Conservation (phyloP, 2,329 filamentous ascomycete genomes). For the Oidium heveae region DNA sequence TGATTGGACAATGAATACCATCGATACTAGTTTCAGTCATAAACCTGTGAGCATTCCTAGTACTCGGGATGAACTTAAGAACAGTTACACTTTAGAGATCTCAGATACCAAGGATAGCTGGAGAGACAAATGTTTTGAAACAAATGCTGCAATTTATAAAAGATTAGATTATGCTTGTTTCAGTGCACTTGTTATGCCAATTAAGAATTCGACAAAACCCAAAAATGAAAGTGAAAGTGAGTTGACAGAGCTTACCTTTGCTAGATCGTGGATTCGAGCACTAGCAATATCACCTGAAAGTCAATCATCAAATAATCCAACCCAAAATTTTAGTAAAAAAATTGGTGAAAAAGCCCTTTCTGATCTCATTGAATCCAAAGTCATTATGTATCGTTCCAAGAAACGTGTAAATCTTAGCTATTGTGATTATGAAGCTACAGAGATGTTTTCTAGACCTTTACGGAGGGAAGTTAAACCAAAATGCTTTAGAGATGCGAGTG, state of each 20-base stretch:
- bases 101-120: constrained; percentile 17
- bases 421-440: constrained; percentile 34
- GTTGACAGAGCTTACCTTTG: constrained; percentile 18
- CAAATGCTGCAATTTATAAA: constrained; percentile 20
- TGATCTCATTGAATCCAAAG: constrained; percentile 7
- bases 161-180: constrained; percentile 16
- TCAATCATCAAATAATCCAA: constrained; percentile 22
- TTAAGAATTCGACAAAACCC: background rate
- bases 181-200: constrained; percentile 18
- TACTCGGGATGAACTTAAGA: constrained; percentile 20
- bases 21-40: constrained; percentile 15
- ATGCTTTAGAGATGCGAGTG: constrained; percentile 30
- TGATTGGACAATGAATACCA: constrained; percentile 33
- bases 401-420: constrained; percentile 27
- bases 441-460: constrained; percentile 29
- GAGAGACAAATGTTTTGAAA: constrained; percentile 31
- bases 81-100: constrained; percentile 14
- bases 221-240: constrained; percentile 2
- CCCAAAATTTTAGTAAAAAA: constrained; percentile 16
- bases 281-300: constrained; percentile 27
- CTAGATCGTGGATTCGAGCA: constrained; percentile 33
- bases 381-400: constrained; percentile 32
- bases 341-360: constrained; percentile 7
- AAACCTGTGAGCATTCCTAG: constrained; percentile 22
- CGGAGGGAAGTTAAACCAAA: constrained; percentile 27